Evolutionary conservation across 2,329 filamentous ascomycete species (phyloP).

Genomic region (Incumbomyces lentus): DNA sequence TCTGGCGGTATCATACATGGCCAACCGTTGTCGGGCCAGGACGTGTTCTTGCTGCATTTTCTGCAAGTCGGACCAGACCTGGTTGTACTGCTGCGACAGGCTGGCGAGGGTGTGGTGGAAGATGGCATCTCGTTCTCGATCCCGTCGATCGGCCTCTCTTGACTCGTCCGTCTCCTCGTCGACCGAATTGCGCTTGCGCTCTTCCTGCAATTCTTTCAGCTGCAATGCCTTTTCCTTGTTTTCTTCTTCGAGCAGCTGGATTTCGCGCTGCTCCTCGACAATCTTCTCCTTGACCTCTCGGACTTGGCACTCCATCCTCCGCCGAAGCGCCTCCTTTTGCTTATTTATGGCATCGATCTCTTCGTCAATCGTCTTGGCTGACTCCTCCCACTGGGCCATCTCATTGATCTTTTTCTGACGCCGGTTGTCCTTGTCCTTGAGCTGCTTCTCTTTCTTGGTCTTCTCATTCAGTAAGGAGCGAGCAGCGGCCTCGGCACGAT

Average conservation of each 20-base stretch:
- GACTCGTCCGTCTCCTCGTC: slow-evolving; percentile 41
- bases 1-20: slow-evolving; percentile 28
- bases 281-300: slow-evolving; percentile 36
- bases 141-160: slow-evolving; percentile 39
- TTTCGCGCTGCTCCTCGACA: slow-evolving; percentile 35
- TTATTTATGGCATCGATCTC: slow-evolving; percentile 37
- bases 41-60: slow-evolving; percentile 17
- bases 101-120: slow-evolving; percentile 36
- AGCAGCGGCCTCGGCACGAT: slow-evolving; percentile 70
- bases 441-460: slow-evolving; percentile 59
- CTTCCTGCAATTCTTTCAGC: slow-evolving; percentile 52
- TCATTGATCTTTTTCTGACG: slow-evolving; percentile 52
- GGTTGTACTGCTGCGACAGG: slow-evolving; percentile 34
- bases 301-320: slow-evolving; percentile 30
- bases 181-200: slow-evolving; percentile 40
- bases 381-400: slow-evolving; percentile 47
- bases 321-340: slow-evolving; percentile 33
- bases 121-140: slow-evolving; percentile 38
- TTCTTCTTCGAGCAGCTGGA: slow-evolving; percentile 51
- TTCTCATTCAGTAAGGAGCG: slow-evolving; percentile 69
- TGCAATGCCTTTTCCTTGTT: slow-evolving; percentile 50
- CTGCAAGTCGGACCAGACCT: slow-evolving; percentile 19
- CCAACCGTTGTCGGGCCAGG: slow-evolving; percentile 17
- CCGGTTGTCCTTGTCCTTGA: slow-evolving; percentile 52
- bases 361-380: slow-evolving; percentile 41